Evolutionary conservation across 2,329 filamentous ascomycete genomes (phyloP).

Genomic region (Phyllosticta capitalensis): DNA sequence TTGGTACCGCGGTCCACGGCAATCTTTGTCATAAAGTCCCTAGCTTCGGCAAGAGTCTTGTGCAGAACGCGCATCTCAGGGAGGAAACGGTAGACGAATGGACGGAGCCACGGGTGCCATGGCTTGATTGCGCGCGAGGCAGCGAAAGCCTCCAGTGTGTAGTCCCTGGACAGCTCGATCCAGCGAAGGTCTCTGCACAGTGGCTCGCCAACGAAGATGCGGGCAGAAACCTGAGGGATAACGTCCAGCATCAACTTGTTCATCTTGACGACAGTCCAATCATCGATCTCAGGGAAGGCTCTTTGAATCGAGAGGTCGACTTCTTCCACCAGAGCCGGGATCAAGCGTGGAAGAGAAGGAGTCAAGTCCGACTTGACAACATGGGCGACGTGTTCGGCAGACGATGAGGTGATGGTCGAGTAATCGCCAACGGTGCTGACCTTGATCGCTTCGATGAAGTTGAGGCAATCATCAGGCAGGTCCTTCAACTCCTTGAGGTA

Average conservation of each 20-base stretch:
- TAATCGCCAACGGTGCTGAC: slow-evolving; percentile 15
- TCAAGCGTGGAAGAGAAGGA: slow-evolving; percentile 24
- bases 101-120: slow-evolving; percentile 10
- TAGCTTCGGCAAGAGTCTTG: slow-evolving; percentile 9
- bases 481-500: slow-evolving; percentile 25
- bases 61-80: slow-evolving; percentile 10
- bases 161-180: slow-evolving; percentile 39
- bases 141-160: slow-evolving; percentile 23
- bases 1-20: slow-evolving; percentile 4
- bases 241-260: slow-evolving; percentile 35
- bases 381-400: slow-evolving; percentile 12
- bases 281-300: slow-evolving; percentile 21
- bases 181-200: slow-evolving; percentile 38
- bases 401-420: not conserved
- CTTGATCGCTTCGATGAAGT: slow-evolving; percentile 20
- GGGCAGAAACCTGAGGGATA: slow-evolving; percentile 38
- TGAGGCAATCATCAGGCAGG: slow-evolving; percentile 24
- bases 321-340: slow-evolving; percentile 20
- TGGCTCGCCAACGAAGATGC: slow-evolving; percentile 40
- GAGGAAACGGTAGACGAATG: slow-evolving; percentile 1
- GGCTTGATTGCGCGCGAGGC: slow-evolving; percentile 6
- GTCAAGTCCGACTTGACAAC: slow-evolving; percentile 26
- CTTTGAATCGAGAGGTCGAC: slow-evolving; percentile 21
- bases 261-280: slow-evolving; percentile 32
- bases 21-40: slow-evolving; percentile 10